phyloP scores from a whole-genome alignment of 495 filamentous ascomycete species.

The Gamarada debralockiae region DNA sequence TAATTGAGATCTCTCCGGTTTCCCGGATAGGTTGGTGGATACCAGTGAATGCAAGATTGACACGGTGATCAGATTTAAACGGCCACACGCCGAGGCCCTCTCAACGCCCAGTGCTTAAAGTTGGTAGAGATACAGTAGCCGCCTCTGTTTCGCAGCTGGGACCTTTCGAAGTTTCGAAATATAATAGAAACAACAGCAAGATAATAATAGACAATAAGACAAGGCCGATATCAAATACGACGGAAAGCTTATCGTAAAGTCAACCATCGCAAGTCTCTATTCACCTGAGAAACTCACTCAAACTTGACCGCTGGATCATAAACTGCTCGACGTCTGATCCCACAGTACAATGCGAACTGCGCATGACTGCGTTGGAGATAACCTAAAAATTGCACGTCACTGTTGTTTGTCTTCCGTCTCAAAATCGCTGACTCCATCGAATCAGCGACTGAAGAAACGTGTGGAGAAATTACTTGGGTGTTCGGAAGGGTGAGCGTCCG shows the following conservation, averaged over 20 bases:
- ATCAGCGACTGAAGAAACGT: constrained; percentile 18
- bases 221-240: no score
- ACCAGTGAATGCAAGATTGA: constrained; percentile 14
- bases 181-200: constrained; percentile 13
- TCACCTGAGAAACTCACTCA: no score
- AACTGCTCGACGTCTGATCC: background rate
- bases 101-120: background rate
- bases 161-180: constrained; percentile 14
- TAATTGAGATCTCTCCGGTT: constrained; percentile 10
- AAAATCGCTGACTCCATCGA: background rate
- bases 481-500: constrained; percentile 4
- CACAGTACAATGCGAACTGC: background rate
- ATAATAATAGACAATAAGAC: background rate
- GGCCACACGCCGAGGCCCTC: background rate
- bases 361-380: background rate
- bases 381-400: background rate
- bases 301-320: no score
- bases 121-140: background rate
- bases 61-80: constrained; percentile 22
- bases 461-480: background rate
- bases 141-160: constrained; percentile 17
- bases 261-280: no score
- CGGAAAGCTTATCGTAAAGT: no score
- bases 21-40: background rate
- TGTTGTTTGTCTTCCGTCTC: background rate